These are phyloP conservation scores for Colletotrichum costaricense DNA, from an alignment of 2,329 filamentous ascomycete genomes.

Conservation along the genomic window DNA sequence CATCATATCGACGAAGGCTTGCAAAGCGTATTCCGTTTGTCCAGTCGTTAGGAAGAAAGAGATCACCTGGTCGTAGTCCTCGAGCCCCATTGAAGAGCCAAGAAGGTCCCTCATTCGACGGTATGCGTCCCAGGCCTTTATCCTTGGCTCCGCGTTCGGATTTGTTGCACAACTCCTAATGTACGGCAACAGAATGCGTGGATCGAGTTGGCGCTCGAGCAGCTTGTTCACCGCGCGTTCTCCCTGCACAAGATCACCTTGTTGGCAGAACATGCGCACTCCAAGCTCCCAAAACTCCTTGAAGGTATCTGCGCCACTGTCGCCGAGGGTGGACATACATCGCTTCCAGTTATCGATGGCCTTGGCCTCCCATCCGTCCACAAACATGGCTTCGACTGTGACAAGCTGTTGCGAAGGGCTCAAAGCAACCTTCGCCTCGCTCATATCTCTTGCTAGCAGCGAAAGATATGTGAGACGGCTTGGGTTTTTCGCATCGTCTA, in stretches of 20 bases:
- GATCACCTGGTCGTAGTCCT: constrained; percentile 82
- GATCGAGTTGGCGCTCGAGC: constrained; percentile 59
- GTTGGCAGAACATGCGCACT: constrained; percentile 70
- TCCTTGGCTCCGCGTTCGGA: constrained; percentile 55
- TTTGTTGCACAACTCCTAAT: constrained; percentile 73
- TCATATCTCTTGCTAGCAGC: constrained; percentile 74
- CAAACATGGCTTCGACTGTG: constrained; percentile 76
- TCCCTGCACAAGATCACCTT: constrained; percentile 69
- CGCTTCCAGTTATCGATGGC: constrained; percentile 74
- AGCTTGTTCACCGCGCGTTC: constrained; percentile 66
- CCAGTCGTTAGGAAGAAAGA: constrained; percentile 76
- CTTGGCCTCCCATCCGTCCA: constrained; percentile 68
- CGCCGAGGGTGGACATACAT: constrained; percentile 63
- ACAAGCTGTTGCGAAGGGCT: constrained; percentile 69
- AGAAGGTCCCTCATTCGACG: constrained; percentile 71
- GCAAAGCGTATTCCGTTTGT: constrained; percentile 74
- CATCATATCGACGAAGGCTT: constrained; percentile 92
- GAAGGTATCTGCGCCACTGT: constrained; percentile 56
- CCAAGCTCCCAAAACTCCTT: constrained; percentile 73
- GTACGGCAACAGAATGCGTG: constrained; percentile 73
- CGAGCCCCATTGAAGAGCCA: constrained; percentile 70
- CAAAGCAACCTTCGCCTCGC: constrained; percentile 65
- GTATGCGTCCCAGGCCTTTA: constrained; percentile 76
- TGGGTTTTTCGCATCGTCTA: constrained; percentile 60
- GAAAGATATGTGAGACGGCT: constrained; percentile 71